Evolutionary conservation across 1,139 yeast species (phyloP).

Genomic region (Yamadazyma songkhlaensis): DNA sequence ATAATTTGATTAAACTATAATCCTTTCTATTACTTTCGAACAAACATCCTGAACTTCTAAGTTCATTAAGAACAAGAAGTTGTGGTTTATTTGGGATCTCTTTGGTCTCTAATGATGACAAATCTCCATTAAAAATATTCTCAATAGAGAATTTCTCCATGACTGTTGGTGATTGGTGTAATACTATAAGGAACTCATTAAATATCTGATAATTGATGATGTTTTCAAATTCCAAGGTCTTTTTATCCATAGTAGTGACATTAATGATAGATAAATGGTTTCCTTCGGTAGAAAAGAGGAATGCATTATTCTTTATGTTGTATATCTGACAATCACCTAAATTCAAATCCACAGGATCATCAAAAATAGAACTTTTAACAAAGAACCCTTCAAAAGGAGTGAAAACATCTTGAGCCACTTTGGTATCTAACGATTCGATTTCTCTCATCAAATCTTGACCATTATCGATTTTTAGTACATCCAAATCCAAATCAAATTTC

Average conservation of each 20-base stretch:
- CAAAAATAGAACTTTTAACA: neutral
- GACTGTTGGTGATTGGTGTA: neutral
- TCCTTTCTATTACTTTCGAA: conserved; percentile 36
- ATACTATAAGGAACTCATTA: conserved; percentile 1
- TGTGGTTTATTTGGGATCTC: conserved; percentile 4
- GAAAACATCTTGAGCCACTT: neutral
- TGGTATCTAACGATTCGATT: neutral
- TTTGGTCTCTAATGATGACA: neutral
- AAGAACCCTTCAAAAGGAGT: conserved; percentile 6
- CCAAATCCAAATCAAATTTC: conserved; percentile 14
- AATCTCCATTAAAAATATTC: neutral
- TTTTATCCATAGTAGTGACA: neutral
- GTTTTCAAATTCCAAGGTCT: neutral
- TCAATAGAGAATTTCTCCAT: neutral
- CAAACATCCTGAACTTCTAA: conserved; percentile 30
- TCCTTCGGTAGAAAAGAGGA: neutral
- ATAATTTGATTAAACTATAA: conserved; percentile 32
- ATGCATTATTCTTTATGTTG: neutral
- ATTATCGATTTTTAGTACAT: neutral
- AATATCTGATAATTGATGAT: conserved; percentile 4
- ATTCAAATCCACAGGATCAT: neutral
- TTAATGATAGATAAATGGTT: neutral
- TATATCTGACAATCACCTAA: conserved; percentile 1
- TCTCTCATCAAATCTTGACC: neutral
- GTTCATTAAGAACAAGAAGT: conserved; percentile 9